Evolutionary conservation across 1,284 basidiomycete genomes (phyloP), one percentile per base, ranked within the genome.

Genomic region (Hemileia vastatrix): DNA sequence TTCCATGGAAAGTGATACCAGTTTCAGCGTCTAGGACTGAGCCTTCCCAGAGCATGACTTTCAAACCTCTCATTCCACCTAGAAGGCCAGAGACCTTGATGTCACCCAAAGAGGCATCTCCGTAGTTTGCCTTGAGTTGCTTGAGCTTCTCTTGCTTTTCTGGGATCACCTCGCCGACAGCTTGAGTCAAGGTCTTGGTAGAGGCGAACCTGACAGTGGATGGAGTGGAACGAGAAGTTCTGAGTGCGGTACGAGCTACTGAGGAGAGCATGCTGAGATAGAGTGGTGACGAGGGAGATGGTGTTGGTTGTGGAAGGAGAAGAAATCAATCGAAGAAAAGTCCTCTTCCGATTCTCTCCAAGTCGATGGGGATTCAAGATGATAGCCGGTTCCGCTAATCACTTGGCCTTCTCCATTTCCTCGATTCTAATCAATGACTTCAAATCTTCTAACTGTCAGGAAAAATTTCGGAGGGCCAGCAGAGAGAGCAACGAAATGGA

Each of bases 1-100:
- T 87, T n/a, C n/a, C n/a, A n/a, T n/a, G n/a, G 85, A 94, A 95
- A 68, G 91, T 88, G 74, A 94, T 95, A 68, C 91, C 91, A 81
- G 94, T 91, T 75, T 93, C 90, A 66, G 90, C 83, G 76, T 95
- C 92, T 69, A 95, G 85, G 66, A 95, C 92, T 65, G 91, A 95
- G 6, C 88, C 91, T 72, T 95, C 91, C 91, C 91, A 95, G 71
- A 95, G 88, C 70, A 95, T 78, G 62, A 77, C 77, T 73, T 89
- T 90, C 68, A 90, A 74, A 73, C 91, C 90, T 72, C 90, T 83
- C 91, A 94, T 94, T 70, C 91, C 91, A 75, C 91, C 67, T 62
- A 58, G n/a, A n/a, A n/a, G n/a, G n/a, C n/a, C n/a, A n/a, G n/a
- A n/a, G n/a, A n/a, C 68, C 66, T 72, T 72, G 64, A 72, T 68